Base-by-base conservation (phyloP, 164 flowering plant species). In the Buxus sempervirens region DNA sequence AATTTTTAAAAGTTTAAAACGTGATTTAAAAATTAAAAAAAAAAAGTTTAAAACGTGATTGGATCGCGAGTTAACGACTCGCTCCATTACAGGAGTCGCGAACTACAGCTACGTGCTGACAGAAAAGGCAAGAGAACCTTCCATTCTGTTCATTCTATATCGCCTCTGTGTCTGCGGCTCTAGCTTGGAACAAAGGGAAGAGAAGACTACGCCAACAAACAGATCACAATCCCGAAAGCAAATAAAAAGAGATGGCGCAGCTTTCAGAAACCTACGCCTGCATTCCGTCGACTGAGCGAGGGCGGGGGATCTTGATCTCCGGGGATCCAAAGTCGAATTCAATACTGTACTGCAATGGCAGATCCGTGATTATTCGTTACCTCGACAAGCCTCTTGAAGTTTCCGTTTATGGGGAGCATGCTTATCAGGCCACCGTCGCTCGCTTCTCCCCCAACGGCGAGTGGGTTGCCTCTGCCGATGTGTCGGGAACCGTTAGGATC, bases 381-480 rank as follows among this genome's bases (percentile, higher is more conserved):
- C 91, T 95, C 45, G 86, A 89, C 68, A 76, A 79, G 54, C 97
- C 99, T 5, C 85, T 88, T 22, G 72, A 88, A 38, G 91, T 84
- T 68, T 63, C 83, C 28, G 81, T 92, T 66, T 95, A 90, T 72
- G 95, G 85, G 25, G 98, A 95, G 55, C 97, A 92, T 71, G 91
- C 85, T 22, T 95, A 95, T 75, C 94, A 79, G 12, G 93, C 84
- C 59, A 95, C 99, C 15, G 96, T 92, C 48, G 97, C 98, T 9
- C 75, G 99, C 2, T 95, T 76, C 76, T 95, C 99, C 1, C 99
- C 99, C 61, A 95, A 92, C 69, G 97, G 95, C 20, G 99, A 95
- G 82, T 92, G 99, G 99, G 78, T 95, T 82, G 99, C 99, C 21
- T 95, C 99, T 15, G 99, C 91, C 12, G 99, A 95, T 65, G 96